A percentile compares a stretch with the other conserved stretches of the same genome.
These are phyloP conservation scores for Aspergillus sp. DNA, from an alignment of 2,329 filamentous ascomycete species.

Conservation along the genomic window DNA sequence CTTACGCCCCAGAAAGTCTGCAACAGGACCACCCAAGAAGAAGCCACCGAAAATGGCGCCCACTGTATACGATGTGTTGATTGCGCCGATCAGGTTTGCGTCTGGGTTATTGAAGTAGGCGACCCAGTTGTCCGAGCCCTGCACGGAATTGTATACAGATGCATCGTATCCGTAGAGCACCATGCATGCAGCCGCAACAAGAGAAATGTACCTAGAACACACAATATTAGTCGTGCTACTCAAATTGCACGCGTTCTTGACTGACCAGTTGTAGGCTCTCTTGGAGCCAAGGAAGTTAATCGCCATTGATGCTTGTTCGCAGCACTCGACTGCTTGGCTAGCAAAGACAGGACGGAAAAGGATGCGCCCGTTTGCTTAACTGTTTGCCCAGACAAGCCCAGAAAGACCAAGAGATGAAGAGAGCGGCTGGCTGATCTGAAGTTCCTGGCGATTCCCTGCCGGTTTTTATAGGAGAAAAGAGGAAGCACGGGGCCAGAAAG, in stretches of 20 bases:
- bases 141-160: conserved; percentile 73
- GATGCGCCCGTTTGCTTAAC: background rate
- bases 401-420: conserved; percentile 8
- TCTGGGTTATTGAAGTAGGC: conserved; percentile 60
- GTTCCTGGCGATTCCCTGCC: background rate
- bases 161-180: conserved; percentile 76
- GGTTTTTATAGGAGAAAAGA: conserved; percentile 8
- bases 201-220: conserved; percentile 62
- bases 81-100: conserved; percentile 55
- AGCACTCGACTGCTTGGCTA: conserved; percentile 12
- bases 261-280: conserved; percentile 39
- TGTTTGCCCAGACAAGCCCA: conserved; percentile 14
- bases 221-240: background rate
- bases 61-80: conserved; percentile 73
- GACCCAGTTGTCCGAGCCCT: conserved; percentile 70
- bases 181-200: conserved; percentile 75
- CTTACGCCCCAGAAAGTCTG: conserved; percentile 66
- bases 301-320: conserved; percentile 25
- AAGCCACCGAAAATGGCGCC: conserved; percentile 72
- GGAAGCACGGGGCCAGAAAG: conserved; percentile 1
- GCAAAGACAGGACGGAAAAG: background rate
- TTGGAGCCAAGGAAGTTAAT: conserved; percentile 29
- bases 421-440: conserved; percentile 3
- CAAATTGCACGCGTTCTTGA: background rate
- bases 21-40: conserved; percentile 68